Percentiles rank a stretch among this genome's conserved stretches.
Evolutionary conservation across 177 flowering plant genomes (phyloP).

Genomic region (Vitis hybrid): DNA sequence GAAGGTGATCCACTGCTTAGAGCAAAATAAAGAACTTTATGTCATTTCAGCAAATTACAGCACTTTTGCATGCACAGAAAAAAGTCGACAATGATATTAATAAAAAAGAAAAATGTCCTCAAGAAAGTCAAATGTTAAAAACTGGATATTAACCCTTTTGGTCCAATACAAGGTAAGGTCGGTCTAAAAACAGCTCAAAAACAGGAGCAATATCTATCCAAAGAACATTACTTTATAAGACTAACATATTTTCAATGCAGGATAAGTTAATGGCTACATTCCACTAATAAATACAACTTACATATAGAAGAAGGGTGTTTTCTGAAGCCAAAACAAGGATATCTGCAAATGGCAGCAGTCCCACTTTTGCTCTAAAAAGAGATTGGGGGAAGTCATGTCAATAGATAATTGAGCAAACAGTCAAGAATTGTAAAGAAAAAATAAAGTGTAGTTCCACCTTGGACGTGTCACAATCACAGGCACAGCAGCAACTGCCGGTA

Average conservation of each 20-base stretch:
- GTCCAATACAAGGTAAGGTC: no score
- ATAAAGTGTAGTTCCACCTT: conserved; percentile 42
- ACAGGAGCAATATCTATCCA: neutral
- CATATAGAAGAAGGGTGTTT: conserved; percentile 78
- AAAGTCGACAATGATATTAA: no score
- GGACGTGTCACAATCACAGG: conserved; percentile 87
- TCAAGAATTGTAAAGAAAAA: conserved; percentile 5
- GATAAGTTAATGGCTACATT: neutral
- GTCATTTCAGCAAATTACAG: no score
- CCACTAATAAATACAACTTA: conserved; percentile 37
- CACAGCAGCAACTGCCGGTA: conserved; percentile 81
- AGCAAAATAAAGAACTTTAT: no score
- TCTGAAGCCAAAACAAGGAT: conserved; percentile 76
- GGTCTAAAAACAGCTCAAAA: neutral
- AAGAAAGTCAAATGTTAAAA: no score
- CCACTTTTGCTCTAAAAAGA: conserved; percentile 57
- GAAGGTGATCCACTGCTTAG: no score
- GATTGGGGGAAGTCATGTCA: neutral
- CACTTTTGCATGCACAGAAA: no score
- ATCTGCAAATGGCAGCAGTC: conserved; percentile 66
- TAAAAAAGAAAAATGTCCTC: no score
- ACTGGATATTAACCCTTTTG: no score
- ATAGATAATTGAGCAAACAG: neutral
- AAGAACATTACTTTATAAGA: neutral
- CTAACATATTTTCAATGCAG: neutral